Evolutionary conservation across 352 stramenopile species (phyloP).

Genomic region (Globisporangium viniferum): DNA sequence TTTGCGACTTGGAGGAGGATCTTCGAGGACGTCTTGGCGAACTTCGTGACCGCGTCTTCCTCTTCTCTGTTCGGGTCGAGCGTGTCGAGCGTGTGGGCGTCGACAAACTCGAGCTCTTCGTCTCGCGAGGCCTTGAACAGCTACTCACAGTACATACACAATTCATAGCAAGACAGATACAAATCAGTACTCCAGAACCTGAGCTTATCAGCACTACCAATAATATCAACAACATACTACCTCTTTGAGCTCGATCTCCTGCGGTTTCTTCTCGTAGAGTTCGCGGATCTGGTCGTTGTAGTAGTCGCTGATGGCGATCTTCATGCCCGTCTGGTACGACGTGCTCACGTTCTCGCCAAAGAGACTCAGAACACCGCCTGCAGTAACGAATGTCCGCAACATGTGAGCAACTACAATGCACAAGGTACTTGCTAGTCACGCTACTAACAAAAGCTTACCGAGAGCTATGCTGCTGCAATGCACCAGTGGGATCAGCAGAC

Average conservation of each 20-base stretch:
- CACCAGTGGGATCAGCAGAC: slow-evolving; percentile 49
- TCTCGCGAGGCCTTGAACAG: slow-evolving; percentile 71
- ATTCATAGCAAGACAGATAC: not conserved
- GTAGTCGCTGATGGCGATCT: slow-evolving; percentile 78
- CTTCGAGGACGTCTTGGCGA: slow-evolving; percentile 59
- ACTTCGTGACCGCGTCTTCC: slow-evolving; percentile 37
- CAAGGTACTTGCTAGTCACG: not conserved
- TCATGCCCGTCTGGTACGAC: slow-evolving; percentile 70
- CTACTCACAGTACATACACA: slow-evolving; percentile 20
- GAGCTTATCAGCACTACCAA: not conserved
- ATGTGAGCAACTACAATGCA: not conserved
- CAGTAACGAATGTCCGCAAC: not conserved
- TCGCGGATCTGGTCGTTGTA: slow-evolving; percentile 89
- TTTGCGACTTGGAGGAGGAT: slow-evolving; percentile 52
- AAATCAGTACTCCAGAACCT: not conserved
- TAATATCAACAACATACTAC: slow-evolving; percentile 27
- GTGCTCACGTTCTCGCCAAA: slow-evolving; percentile 60
- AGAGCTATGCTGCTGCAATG: slow-evolving; percentile 47
- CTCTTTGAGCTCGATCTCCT: slow-evolving; percentile 68
- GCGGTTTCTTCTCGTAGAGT: slow-evolving; percentile 63
- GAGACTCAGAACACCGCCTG: slow-evolving; percentile 40
- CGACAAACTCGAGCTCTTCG: slow-evolving; percentile 72
- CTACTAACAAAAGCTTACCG: slow-evolving; percentile 23
- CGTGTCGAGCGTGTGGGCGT: slow-evolving; percentile 46
- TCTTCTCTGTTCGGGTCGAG: slow-evolving; percentile 34